Base-by-base conservation (phyloP, 2,329 filamentous ascomycete species). In the Penicillium sp. region DNA sequence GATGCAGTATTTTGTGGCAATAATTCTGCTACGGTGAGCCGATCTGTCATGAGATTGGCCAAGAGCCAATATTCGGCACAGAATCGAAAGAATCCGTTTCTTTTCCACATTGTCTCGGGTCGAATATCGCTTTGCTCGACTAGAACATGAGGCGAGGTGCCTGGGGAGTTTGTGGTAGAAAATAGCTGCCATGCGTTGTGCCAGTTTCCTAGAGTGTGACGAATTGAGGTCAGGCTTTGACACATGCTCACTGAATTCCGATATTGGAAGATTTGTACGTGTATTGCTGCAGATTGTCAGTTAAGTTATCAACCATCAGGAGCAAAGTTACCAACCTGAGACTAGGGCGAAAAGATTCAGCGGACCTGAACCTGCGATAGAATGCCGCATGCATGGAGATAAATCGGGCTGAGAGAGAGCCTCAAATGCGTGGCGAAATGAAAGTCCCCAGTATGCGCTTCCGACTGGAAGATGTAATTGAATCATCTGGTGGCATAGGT, bases 11-110 rank as follows among this genome's bases (percentile, higher is more conserved):
- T 54, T 9, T 24, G 44, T 18, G 34, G 31, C 2, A 54, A 51
- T 7, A 47, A 21, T 8, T 55, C 57, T 8, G 54, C n/a, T 26
- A 51, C 43, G 0, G 61, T 54, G 9, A 72, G 61, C 7, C 66
- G 63, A 42, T 69, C 66, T 10, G 65, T 66, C 54, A 71, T 65
- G 19, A 73, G 59, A 16, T 62, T 67, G 2, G 68, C 71, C 5
- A 75, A 60, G 2, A 73, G 62, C 72, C 73, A 75, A 51, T 69
- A 75, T 42, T 75, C 72, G 1, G 64, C 55, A 4, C 69, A 68
- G 44, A 68, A 64, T 8, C 67, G 66, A 23, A 58, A 62, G 51
- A 75, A 75, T 2, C 71, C 72, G 19, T 70, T 62, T n/a, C 71
- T 59, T 52, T 63, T 66, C 71, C 73, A 75, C 64, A 71, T 66